Evolutionary conservation across 345 rosid genomes (phyloP).

Genomic region (Moringa oleifera): DNA sequence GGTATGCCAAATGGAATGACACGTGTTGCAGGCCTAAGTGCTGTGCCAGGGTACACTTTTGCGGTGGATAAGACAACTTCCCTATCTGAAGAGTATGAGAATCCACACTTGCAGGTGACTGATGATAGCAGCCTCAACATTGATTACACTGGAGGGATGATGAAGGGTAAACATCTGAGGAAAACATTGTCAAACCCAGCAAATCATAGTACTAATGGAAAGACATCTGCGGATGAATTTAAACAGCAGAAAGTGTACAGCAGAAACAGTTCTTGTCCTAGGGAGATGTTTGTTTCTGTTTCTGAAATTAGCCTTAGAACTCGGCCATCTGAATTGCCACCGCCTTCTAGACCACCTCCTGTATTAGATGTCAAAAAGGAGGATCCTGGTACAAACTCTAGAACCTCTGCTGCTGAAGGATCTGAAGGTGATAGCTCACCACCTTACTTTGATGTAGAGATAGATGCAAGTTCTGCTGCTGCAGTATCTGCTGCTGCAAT

Average conservation of each 20-base stretch:
- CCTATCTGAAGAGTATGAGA: slow-evolving; percentile 22
- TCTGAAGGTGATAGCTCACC: slow-evolving; percentile 47
- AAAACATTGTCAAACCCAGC: slow-evolving; percentile 39
- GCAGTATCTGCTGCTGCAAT: slow-evolving; percentile 64
- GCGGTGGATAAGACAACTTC: slow-evolving; percentile 44
- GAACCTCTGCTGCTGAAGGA: slow-evolving; percentile 37
- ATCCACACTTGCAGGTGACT: slow-evolving; percentile 19
- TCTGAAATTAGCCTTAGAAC: slow-evolving; percentile 79
- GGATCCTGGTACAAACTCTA: slow-evolving; percentile 31
- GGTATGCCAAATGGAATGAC: slow-evolving; percentile 44
- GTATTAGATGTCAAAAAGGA: slow-evolving; percentile 27
- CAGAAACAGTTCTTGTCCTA: slow-evolving; percentile 36
- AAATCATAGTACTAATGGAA: slow-evolving; percentile 18
- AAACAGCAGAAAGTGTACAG: slow-evolving; percentile 25
- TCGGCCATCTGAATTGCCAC: slow-evolving; percentile 70
- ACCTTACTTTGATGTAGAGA: slow-evolving; percentile 85
- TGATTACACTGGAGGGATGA: slow-evolving; percentile 25
- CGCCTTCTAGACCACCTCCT: slow-evolving; percentile 86
- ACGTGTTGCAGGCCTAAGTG: slow-evolving; percentile 36
- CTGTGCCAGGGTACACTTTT: slow-evolving; percentile 49
- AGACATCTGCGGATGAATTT: slow-evolving; percentile 29
- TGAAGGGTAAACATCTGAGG: slow-evolving; percentile 31
- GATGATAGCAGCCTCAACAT: slow-evolving; percentile 23
- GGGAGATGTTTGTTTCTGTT: slow-evolving; percentile 56
- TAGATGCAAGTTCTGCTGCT: slow-evolving; percentile 82